Evolutionary conservation across 2,329 filamentous ascomycete species (phyloP).

Genomic region (Pseudophaeomoniella oleicola): DNA sequence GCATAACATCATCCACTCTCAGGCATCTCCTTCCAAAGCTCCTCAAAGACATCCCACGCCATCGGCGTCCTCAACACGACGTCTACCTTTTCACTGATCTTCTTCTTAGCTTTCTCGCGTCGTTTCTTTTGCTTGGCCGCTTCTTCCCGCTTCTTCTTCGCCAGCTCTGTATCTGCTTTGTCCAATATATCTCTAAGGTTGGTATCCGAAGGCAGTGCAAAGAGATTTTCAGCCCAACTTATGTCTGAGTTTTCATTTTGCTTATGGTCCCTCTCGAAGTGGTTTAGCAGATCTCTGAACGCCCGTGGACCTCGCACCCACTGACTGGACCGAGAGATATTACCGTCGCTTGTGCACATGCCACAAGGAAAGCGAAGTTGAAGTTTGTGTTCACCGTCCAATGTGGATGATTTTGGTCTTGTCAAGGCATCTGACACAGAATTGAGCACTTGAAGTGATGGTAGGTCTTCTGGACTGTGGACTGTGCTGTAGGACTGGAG

Average conservation of each 20-base stretch:
- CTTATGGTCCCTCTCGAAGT: slow-evolving; percentile 10
- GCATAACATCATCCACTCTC: neutral
- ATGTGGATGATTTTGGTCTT: neutral
- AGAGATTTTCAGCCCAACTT: slow-evolving; percentile 7
- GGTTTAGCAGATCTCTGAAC: slow-evolving; percentile 5
- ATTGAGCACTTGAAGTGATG: slow-evolving; percentile 4
- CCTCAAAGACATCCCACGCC: neutral
- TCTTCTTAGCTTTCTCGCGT: neutral
- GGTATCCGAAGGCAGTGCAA: slow-evolving; percentile 10
- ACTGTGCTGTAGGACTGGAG: slow-evolving; percentile 3
- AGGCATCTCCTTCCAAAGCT: neutral
- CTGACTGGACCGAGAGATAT: slow-evolving; percentile 3
- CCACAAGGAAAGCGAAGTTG: slow-evolving; percentile 7
- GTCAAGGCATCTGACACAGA: slow-evolving; percentile 1
- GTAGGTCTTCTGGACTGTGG: slow-evolving; percentile 3
- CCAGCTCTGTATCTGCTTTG: slow-evolving; percentile 6
- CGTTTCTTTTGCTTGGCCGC: neutral
- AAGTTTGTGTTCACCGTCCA: neutral
- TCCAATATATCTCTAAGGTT: slow-evolving; percentile 8
- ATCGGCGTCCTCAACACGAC: neutral
- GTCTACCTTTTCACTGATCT: neutral
- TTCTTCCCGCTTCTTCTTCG: slow-evolving; percentile 5
- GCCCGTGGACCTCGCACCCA: slow-evolving; percentile 2
- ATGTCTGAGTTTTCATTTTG: neutral
- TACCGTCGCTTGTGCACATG: slow-evolving; percentile 10